Base-by-base conservation (phyloP, 1,284 basidiomycete genomes). In the Coniophora puteana region DNA sequence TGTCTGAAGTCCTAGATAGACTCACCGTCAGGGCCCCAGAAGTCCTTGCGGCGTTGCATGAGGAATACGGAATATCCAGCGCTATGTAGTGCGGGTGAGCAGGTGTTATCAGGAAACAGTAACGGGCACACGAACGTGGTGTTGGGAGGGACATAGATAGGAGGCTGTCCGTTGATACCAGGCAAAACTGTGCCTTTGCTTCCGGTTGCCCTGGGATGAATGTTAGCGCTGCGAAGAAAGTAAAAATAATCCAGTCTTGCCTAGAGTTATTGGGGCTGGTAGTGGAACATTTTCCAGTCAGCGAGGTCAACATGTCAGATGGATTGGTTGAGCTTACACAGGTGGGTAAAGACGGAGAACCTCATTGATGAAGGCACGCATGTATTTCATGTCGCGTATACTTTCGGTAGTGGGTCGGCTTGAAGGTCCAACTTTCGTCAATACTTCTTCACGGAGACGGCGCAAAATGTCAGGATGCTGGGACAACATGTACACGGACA, bases 281-380 rank as follows among this genome's bases (percentile, higher is more conserved):
- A n/a, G n/a, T n/a, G n/a, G n/a, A n/a, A n/a, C n/a, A n/a, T n/a
- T n/a, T n/a, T n/a, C n/a, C n/a, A n/a, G n/a, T n/a, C n/a, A n/a
- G n/a, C n/a, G n/a, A n/a, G n/a, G n/a, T n/a, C n/a, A n/a, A n/a
- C n/a, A 29, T 11, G 14, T 31, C 25, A 31, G 18, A n/a, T 26
- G 16, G 10, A 36, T 16, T 21, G n/a, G n/a, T n/a, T n/a, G n/a
- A 14, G 53, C 71, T 51, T 61, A 78, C 69, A 81, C 77, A 12
- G 76, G 61, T 4, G 80, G 79, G 55, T 75, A 81, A 5, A 84
- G 53, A 12, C 80, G 66, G 37, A 82, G 61, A 1, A 73, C 74
- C 58, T 83, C 78, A 45, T 81, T 80, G 35, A 81, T 70, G 14
- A 80, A 69, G 1, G 79, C 78, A 16, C 73, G 61, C 10, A 79